Conservation (phyloP, 139 green algal species). For the Picochlorum costavermella region DNA sequence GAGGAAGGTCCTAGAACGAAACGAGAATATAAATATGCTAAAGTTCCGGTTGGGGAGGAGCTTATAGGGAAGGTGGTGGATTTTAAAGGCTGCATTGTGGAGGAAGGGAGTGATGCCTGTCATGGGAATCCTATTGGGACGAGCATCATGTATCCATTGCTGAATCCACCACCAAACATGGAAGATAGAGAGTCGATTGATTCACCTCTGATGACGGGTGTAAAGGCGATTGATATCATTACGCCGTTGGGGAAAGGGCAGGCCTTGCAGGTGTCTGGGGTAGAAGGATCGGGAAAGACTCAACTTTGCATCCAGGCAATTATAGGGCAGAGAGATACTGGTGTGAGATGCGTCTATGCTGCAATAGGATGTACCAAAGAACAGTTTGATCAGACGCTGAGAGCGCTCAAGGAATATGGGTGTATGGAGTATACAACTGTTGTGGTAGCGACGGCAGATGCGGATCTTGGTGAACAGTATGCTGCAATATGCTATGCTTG, state of each 20-base stretch:
- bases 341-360: slow-evolving; percentile 52
- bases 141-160: slow-evolving; percentile 41
- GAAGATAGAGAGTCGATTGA: slow-evolving; percentile 65
- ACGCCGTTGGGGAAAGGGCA: slow-evolving; percentile 75
- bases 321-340: slow-evolving; percentile 32
- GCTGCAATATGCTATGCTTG: slow-evolving; percentile 52
- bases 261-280: slow-evolving; percentile 60
- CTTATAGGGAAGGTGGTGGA: slow-evolving; percentile 46
- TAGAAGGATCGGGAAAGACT: slow-evolving; percentile 46
- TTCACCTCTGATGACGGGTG: slow-evolving; percentile 61
- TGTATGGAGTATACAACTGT: slow-evolving; percentile 55
- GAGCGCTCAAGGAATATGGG: slow-evolving; percentile 30
- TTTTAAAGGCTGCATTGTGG: slow-evolving; percentile 44
- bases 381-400: slow-evolving; percentile 27
- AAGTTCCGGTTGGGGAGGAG: slow-evolving; percentile 36
- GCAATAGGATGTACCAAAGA: slow-evolving; percentile 27
- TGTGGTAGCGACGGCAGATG: slow-evolving; percentile 35
- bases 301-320: slow-evolving; percentile 57
- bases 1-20: slow-evolving; percentile 59
- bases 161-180: slow-evolving; percentile 58
- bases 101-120: neutral
- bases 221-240: slow-evolving; percentile 69
- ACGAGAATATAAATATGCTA: slow-evolving; percentile 55
- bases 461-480: slow-evolving; percentile 55
- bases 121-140: slow-evolving; percentile 3